Conservation (phyloP, 2,329 filamentous ascomycete genomes). For the Colletotrichum chlorophyti region DNA sequence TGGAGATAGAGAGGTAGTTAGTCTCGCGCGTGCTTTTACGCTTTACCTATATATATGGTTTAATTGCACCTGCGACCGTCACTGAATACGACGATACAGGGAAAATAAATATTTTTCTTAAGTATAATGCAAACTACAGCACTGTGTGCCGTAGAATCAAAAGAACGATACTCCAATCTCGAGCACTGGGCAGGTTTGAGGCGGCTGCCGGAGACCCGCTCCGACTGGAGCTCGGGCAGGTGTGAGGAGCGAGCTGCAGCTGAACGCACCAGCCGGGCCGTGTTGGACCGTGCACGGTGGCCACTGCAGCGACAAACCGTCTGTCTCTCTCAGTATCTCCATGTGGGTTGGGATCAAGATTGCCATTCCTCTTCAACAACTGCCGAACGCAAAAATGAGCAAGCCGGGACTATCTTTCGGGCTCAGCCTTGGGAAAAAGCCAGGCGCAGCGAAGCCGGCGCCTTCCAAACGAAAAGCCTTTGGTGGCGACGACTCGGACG, state of each 20-base stretch:
- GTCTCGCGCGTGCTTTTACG: conserved; percentile 2
- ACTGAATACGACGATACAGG: no score
- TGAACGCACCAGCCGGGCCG: conserved; percentile 1
- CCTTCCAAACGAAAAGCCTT: conserved; percentile 63
- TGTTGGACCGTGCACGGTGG: conserved; percentile 9
- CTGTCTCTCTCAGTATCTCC: no score
- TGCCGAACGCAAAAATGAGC: conserved; percentile 44
- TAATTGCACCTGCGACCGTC: conserved; percentile 5
- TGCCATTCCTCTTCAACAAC: not conserved
- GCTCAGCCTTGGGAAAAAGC: conserved; percentile 67
- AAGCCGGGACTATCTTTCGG: conserved; percentile 60
- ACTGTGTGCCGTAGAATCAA: no score
- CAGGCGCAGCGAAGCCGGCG: conserved; percentile 53
- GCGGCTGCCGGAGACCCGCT: not conserved
- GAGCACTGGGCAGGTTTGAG: no score
- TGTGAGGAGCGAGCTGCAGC: not conserved
- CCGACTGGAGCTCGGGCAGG: conserved; percentile 5
- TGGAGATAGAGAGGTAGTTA: not conserved
- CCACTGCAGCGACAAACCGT: no score
- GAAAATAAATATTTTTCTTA: no score
- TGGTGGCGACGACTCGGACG: conserved; percentile 64
- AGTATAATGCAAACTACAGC: not conserved
- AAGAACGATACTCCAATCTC: not conserved
- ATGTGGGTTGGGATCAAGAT: not conserved
- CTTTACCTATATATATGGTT: conserved; percentile 15